These are phyloP conservation scores for Globisporangium okanoganense DNA, from an alignment of 352 stramenopile genomes.

Conservation along the genomic window DNA sequence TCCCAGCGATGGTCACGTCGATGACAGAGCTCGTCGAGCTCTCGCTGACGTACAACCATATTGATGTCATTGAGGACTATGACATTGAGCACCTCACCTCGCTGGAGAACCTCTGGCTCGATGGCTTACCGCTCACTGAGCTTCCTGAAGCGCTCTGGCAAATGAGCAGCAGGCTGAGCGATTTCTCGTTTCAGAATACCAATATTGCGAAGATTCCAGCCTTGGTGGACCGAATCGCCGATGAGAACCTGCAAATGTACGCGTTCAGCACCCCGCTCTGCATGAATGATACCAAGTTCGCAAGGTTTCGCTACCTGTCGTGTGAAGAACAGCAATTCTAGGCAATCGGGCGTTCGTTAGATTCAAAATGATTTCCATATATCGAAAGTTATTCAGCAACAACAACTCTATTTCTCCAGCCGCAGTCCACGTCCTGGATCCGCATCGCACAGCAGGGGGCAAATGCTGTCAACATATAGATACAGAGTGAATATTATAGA, in stretches of 20 bases:
- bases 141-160: not conserved
- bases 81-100: not conserved
- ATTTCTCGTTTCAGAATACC: constrained; percentile 4
- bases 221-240: not conserved
- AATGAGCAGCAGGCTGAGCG: not conserved
- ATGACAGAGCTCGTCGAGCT: not conserved
- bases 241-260: constrained; percentile 4
- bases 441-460: constrained; percentile 59
- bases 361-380: not conserved
- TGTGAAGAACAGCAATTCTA: not conserved
- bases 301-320: not conserved
- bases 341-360: not conserved
- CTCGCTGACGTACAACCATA: not conserved
- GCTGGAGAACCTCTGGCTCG: constrained; percentile 5
- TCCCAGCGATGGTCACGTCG: not conserved
- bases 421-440: constrained; percentile 9
- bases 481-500: not conserved
- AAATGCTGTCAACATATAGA: constrained; percentile 38
- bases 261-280: constrained; percentile 1
- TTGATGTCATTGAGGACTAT: not conserved
- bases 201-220: not conserved
- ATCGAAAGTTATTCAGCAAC: not conserved
- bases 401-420: not conserved
- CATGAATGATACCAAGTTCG: not conserved
- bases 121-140: not conserved